Conservation (phyloP, 371 early-diverging fungal species). For the Rhizomucor pusillus region DNA sequence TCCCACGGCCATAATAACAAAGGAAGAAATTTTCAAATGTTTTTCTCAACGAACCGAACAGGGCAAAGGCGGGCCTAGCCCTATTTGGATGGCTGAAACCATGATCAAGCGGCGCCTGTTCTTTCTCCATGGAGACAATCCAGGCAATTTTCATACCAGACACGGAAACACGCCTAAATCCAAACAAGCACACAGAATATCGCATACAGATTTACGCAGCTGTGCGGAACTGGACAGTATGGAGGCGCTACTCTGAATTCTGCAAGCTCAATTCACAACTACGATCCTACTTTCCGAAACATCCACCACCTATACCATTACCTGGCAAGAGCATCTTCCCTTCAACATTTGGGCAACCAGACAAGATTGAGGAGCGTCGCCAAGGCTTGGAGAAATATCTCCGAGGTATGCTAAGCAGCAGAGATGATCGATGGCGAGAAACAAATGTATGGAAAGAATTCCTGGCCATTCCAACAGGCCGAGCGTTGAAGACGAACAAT, state of each 20-base stretch:
- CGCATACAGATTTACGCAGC: constrained; percentile 76
- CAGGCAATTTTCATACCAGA: constrained; percentile 70
- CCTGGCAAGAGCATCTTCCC: constrained; percentile 74
- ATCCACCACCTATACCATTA: constrained; percentile 56
- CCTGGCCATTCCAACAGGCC: constrained; percentile 65
- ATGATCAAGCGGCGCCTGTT: too few relatives aligned
- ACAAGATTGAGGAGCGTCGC: constrained; percentile 78
- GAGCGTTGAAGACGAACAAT: constrained; percentile 29
- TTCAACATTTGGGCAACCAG: constrained; percentile 59
- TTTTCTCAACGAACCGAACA: too few relatives aligned
- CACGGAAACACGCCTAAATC: constrained; percentile 57
- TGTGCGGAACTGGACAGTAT: constrained; percentile 84
- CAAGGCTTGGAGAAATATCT: constrained; percentile 80
- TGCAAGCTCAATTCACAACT: constrained; percentile 57
- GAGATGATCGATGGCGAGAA: constrained; percentile 79
- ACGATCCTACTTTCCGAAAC: constrained; percentile 54
- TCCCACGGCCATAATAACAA: too few relatives aligned
- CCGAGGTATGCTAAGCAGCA: constrained; percentile 65
- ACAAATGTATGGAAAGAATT: constrained; percentile 78
- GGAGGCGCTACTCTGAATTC: constrained; percentile 89
- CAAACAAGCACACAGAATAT: constrained; percentile 74
- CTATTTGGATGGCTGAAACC: too few relatives aligned
- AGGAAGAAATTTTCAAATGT: too few relatives aligned
- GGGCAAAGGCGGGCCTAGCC: too few relatives aligned
- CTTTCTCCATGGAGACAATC: constrained; percentile 50